phyloP scores from a whole-genome alignment of 768 basidiomycete genomes.

The Tricholoma matsutake region DNA sequence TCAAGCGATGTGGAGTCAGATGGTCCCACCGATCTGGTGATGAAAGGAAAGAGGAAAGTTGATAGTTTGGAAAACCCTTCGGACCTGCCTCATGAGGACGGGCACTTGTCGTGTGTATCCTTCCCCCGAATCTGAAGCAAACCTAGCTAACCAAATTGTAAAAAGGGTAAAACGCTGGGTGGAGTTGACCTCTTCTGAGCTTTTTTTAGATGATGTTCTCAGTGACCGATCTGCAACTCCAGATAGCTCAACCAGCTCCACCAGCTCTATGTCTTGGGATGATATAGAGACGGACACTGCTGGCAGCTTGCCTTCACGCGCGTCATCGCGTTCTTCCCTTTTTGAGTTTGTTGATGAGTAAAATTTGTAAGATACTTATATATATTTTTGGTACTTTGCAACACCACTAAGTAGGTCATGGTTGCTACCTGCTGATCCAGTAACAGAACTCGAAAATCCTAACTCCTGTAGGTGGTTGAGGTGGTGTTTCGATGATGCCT shows the following conservation, averaged over 20 bases:
- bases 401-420: too few relatives aligned
- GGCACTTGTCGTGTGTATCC: not conserved
- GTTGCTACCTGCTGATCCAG: too few relatives aligned
- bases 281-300: not conserved
- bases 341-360: not conserved
- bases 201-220: not conserved
- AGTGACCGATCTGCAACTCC: not conserved
- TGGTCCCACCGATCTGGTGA: too few relatives aligned
- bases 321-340: not conserved
- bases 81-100: not conserved
- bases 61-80: not conserved
- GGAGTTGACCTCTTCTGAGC: not conserved
- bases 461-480: too few relatives aligned
- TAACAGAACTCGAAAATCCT: too few relatives aligned
- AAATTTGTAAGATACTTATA: not conserved
- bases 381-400: not conserved
- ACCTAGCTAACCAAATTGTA: not conserved
- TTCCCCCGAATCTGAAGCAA: not conserved
- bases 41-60: not conserved
- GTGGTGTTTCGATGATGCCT: too few relatives aligned
- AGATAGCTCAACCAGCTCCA: not conserved
- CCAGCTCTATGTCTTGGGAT: slow-evolving; percentile 5
- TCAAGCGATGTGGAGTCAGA: not conserved
- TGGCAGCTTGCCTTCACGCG: not conserved
- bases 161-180: not conserved